phyloP scores from a whole-genome alignment of 1,139 yeast species.

The Hanseniaspora uvarum region DNA sequence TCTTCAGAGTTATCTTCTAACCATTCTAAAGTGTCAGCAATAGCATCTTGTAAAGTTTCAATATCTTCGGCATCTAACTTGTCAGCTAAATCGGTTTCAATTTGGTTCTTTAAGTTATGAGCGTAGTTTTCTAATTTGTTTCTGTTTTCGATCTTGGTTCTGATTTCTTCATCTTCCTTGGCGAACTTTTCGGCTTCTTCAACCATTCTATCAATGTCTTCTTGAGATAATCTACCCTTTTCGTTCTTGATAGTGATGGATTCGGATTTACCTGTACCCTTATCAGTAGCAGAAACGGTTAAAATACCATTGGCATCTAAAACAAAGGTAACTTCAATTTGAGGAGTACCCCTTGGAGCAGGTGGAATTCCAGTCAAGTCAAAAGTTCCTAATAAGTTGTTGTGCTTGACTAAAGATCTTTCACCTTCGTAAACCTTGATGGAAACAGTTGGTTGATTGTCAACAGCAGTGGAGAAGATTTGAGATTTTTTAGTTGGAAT shows the following conservation, averaged over 20 bases:
- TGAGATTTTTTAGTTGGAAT: conserved; percentile 93
- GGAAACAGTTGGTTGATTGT: conserved; percentile 89
- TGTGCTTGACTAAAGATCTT: conserved; percentile 89
- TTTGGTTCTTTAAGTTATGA: conserved; percentile 70
- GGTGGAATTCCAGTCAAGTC: conserved; percentile 92
- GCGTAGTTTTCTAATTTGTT: conserved; percentile 85
- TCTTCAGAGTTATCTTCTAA: conserved; percentile 71
- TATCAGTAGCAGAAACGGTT: conserved; percentile 85
- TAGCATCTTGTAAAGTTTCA: conserved; percentile 79
- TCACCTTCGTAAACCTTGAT: conserved; percentile 95
- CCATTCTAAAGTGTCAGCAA: conserved; percentile 81
- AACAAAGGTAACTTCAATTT: conserved; percentile 90
- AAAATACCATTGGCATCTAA: conserved; percentile 92
- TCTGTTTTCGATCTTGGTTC: conserved; percentile 76
- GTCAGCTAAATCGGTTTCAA: conserved; percentile 57
- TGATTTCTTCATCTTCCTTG: conserved; percentile 72
- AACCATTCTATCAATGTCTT: conserved; percentile 88
- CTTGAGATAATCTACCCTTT: conserved; percentile 89
- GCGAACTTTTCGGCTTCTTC: conserved; percentile 89
- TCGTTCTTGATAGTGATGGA: conserved; percentile 92
- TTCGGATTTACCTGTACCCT: conserved; percentile 93
- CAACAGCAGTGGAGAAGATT: conserved; percentile 91
- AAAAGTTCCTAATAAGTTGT: conserved; percentile 87
- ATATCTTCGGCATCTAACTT: conserved; percentile 85
- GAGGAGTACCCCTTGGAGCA: conserved; percentile 96